phyloP scores from a whole-genome alignment of 805 yeast genomes.

The Nakazawaea populi region DNA sequence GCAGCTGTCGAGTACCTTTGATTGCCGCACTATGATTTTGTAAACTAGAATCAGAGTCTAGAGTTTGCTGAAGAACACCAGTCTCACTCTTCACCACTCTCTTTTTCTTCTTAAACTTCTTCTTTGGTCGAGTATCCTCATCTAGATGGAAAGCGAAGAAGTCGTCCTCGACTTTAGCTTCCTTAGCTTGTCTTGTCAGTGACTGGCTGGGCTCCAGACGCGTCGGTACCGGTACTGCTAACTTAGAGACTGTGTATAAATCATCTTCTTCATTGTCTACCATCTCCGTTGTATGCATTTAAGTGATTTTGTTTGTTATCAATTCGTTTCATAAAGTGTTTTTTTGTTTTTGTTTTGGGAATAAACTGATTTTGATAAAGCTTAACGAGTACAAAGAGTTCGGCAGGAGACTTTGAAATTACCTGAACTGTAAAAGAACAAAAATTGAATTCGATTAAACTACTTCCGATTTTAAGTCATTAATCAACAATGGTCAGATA shows the following conservation, averaged over 20 bases:
- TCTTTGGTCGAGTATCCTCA: background rate
- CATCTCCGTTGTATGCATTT: too few relatives aligned
- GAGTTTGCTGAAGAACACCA: background rate
- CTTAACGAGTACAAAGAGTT: too few relatives aligned
- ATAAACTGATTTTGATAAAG: too few relatives aligned
- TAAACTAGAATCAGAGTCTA: too few relatives aligned
- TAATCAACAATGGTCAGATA: too few relatives aligned
- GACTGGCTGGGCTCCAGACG: background rate
- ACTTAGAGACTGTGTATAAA: background rate
- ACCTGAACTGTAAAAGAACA: too few relatives aligned
- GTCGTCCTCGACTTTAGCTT: constrained; percentile 8
- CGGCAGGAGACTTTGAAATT: too few relatives aligned
- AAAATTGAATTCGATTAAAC: too few relatives aligned
- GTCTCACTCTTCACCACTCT: background rate
- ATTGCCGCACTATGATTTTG: background rate
- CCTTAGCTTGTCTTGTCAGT: background rate
- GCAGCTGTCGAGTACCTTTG: background rate
- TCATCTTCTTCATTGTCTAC: background rate
- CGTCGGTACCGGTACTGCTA: background rate
- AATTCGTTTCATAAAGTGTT: too few relatives aligned
- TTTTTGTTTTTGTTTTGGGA: too few relatives aligned
- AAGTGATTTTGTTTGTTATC: too few relatives aligned
- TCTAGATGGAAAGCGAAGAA: constrained; percentile 11
- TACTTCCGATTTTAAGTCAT: too few relatives aligned
- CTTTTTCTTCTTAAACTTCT: constrained; percentile 3